A percentile compares a stretch with the other conserved stretches of the same genome.
These are phyloP conservation scores for Podospora australis DNA, from an alignment of 495 filamentous ascomycete genomes.

Conservation along the genomic window DNA sequence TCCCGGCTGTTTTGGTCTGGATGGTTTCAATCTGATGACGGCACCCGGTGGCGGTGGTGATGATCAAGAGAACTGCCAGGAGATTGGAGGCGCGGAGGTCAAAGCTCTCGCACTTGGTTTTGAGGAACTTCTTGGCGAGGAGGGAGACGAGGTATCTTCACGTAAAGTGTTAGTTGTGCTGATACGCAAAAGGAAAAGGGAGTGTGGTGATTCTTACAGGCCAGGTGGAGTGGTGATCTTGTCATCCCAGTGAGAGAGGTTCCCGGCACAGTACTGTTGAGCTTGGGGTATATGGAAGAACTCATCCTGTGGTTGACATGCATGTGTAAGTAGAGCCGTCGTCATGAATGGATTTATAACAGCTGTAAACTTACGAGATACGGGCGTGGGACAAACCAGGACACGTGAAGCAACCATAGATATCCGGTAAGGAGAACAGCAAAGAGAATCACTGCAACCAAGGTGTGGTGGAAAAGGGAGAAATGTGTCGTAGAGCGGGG, in stretches of 20 bases:
- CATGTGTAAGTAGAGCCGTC: no score
- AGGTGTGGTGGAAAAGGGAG: no score
- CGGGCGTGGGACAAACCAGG: constrained; percentile 59
- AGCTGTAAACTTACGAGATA: constrained; percentile 72
- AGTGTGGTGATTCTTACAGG: constrained; percentile 45
- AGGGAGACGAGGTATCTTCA: constrained; percentile 52
- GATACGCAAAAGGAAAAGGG: neutral
- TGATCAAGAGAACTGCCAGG: constrained; percentile 34
- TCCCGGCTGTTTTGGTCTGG: constrained; percentile 5
- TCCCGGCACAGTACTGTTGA: constrained; percentile 71
- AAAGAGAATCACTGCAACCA: no score
- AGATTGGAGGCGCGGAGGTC: constrained; percentile 49
- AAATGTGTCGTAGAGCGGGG: no score
- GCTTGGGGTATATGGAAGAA: constrained; percentile 93
- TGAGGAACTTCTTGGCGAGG: constrained; percentile 25
- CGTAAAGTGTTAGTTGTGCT: neutral
- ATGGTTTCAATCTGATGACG: constrained; percentile 25
- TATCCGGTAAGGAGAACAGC: no score
- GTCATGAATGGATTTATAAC: no score
- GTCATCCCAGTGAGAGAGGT: constrained; percentile 78
- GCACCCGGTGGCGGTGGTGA: constrained; percentile 29
- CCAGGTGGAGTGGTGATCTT: constrained; percentile 96
- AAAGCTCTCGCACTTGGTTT: constrained; percentile 36
- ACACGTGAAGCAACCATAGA: constrained; percentile 38
- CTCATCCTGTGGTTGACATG: constrained; percentile 78